Evolutionary conservation across 768 basidiomycete species (phyloP).

Genomic region (Lactarius hengduanensis): DNA sequence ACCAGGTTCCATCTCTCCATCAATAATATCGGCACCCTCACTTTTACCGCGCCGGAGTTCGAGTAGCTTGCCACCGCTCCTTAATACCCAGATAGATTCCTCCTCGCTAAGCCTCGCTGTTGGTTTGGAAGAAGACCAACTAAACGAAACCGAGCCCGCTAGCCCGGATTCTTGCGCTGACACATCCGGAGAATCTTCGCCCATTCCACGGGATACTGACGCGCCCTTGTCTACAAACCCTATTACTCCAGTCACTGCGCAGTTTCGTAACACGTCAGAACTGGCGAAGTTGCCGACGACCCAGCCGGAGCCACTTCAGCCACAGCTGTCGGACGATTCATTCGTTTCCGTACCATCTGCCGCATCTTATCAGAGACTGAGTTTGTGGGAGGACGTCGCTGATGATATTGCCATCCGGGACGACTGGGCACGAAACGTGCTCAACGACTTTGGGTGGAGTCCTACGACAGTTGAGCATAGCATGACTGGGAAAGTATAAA

Average conservation of each 20-base stretch:
- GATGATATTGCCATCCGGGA: conserved; percentile 38
- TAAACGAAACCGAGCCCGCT: conserved; percentile 28
- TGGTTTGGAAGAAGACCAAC: conserved; percentile 30
- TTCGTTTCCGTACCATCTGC: conserved; percentile 45
- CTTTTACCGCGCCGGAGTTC: conserved; percentile 52
- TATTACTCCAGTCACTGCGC: conserved; percentile 21
- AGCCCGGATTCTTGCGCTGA: not conserved
- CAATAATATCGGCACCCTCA: conserved; percentile 37
- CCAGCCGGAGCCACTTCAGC: conserved; percentile 21
- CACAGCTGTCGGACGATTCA: conserved; percentile 32
- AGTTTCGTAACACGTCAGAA: conserved; percentile 8
- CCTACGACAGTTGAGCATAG: conserved; percentile 15
- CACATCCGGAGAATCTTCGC: conserved; percentile 9
- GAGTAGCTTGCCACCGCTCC: conserved; percentile 51
- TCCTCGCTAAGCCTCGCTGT: conserved; percentile 43
- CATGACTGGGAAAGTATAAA: conserved; percentile 8
- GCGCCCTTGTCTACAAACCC: conserved; percentile 8
- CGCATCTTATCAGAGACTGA: conserved; percentile 41
- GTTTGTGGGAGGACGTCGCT: conserved; percentile 39
- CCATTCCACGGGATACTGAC: conserved; percentile 2
- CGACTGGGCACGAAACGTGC: conserved; percentile 73
- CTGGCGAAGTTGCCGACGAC: conserved; percentile 21
- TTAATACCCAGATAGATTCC: conserved; percentile 63
- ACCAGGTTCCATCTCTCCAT: conserved; percentile 34
- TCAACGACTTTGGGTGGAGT: conserved; percentile 49